phyloP scores from a whole-genome alignment of 257 asterid genomes.

The Rehmannia glutinosa region DNA sequence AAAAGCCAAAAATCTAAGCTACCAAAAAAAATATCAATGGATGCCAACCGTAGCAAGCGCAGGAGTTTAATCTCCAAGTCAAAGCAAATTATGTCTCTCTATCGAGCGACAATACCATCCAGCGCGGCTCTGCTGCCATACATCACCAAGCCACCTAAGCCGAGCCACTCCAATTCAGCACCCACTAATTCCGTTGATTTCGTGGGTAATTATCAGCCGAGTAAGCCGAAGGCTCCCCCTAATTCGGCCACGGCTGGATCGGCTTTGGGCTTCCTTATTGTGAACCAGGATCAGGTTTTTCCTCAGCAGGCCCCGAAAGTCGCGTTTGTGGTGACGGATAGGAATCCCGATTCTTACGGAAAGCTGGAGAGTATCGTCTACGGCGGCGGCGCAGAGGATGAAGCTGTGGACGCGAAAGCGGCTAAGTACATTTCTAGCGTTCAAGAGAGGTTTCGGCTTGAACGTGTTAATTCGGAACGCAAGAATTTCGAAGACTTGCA shows the following conservation, averaged over 20 bases:
- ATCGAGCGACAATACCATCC: conserved; percentile 30
- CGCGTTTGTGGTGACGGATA: conserved; percentile 17
- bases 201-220: no score
- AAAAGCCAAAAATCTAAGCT: background rate
- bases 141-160: no score
- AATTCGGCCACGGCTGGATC: conserved; percentile 9
- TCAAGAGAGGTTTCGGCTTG: conserved; percentile 53
- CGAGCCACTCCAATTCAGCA: background rate
- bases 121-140: no score
- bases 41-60: conserved; percentile 37
- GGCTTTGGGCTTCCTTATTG: conserved; percentile 18
- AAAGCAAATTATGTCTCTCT: conserved; percentile 42
- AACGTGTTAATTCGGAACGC: conserved; percentile 30
- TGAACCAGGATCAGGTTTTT: conserved; percentile 36
- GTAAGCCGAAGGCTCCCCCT: conserved; percentile 25
- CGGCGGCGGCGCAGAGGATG: conserved; percentile 34
- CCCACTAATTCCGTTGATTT: no score
- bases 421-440: conserved; percentile 47
- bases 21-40: conserved; percentile 24
- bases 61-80: conserved; percentile 36
- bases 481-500: conserved; percentile 16
- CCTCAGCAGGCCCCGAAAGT: conserved; percentile 26
- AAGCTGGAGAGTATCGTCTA: conserved; percentile 29
- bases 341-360: conserved; percentile 14
- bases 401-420: conserved; percentile 55